phyloP scores from a whole-genome alignment of 163 green algal genomes.

The Scenedesmus sp. region DNA sequence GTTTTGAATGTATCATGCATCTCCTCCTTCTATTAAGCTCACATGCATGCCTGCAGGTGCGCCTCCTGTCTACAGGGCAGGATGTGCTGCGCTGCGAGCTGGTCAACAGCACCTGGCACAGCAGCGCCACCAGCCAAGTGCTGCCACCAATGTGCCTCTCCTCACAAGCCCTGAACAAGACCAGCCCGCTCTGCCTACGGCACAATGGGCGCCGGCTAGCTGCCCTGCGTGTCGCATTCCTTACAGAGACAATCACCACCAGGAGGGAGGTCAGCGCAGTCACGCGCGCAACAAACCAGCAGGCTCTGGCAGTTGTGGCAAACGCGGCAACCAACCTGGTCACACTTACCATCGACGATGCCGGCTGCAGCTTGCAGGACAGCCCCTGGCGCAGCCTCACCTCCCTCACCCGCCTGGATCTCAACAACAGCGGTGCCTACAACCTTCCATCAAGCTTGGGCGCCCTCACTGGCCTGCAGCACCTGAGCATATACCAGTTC shows the following conservation, averaged over 20 bases:
- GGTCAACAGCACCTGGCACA: slow-evolving; percentile 1
- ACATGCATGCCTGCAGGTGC: background rate
- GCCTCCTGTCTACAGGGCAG: background rate
- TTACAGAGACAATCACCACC: background rate
- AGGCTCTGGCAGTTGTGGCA: background rate
- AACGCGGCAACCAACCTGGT: background rate
- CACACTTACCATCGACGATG: background rate
- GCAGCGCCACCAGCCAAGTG: background rate
- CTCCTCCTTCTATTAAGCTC: background rate
- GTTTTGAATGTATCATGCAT: background rate
- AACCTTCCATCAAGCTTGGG: background rate
- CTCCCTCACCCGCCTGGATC: background rate
- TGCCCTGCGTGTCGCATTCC: background rate
- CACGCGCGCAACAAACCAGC: background rate
- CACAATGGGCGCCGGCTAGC: background rate
- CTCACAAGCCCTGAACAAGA: background rate
- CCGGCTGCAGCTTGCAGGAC: background rate
- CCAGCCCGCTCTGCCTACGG: background rate
- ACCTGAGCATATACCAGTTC: background rate
- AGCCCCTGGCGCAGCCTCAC: background rate
- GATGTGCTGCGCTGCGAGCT: slow-evolving; percentile 5
- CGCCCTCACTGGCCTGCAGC: background rate
- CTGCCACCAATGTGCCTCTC: background rate
- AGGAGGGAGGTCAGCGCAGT: background rate
- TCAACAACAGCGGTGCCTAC: background rate